Conservation (phyloP, 805 yeast species). For the Kluyveromyces siamensis region DNA sequence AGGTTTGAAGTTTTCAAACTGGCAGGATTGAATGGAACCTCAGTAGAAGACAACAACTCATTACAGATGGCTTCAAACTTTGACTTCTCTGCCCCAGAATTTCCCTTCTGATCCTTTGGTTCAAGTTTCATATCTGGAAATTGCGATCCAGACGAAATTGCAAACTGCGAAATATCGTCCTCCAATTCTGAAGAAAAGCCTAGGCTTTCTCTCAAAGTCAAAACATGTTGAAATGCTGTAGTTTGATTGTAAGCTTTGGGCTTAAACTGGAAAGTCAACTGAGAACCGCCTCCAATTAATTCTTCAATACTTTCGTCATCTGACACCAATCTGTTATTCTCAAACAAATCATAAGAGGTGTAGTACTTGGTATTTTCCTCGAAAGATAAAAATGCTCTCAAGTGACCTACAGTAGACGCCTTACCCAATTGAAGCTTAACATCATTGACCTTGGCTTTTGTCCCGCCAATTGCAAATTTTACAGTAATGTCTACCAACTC, state of each 20-base stretch:
- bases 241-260: conserved; percentile 23
- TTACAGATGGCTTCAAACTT: conserved; percentile 19
- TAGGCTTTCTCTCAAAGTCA: conserved; percentile 25
- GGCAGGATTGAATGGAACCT: conserved; percentile 1
- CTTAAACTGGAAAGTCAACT: conserved; percentile 13
- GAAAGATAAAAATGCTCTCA: conserved; percentile 1
- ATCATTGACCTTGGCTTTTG: not conserved
- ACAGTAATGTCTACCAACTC: conserved; percentile 81
- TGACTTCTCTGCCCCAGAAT: conserved; percentile 25
- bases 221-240: conserved; percentile 24
- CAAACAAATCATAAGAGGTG: conserved; percentile 20
- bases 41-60: conserved; percentile 9
- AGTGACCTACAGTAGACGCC: not conserved
- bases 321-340: conserved; percentile 10
- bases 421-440: not conserved
- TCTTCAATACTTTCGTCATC: conserved; percentile 15
- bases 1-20: conserved; percentile 12
- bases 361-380: conserved; percentile 18
- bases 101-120: conserved; percentile 12
- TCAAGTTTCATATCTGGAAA: conserved; percentile 20
- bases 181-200: conserved; percentile 27
- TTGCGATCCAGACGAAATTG: conserved; percentile 25
- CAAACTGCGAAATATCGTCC: conserved; percentile 26
- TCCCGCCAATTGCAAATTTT: not conserved
- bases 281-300: conserved; percentile 6